These are phyloP conservation scores for Picea glauca DNA, from an alignment of 75 land plant genomes.

Conservation along the genomic window DNA sequence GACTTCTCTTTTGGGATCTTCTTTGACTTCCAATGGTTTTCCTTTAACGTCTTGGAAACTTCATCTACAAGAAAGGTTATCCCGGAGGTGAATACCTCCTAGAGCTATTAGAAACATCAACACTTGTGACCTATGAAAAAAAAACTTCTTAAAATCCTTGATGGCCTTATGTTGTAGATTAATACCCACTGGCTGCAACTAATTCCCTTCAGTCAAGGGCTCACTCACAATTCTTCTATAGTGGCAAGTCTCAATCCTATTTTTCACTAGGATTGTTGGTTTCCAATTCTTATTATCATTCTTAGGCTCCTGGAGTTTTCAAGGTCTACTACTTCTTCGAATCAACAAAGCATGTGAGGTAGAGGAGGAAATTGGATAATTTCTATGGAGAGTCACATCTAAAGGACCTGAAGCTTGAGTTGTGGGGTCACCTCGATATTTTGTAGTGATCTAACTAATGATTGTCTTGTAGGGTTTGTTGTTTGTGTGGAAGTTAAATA, in stretches of 20 bases:
- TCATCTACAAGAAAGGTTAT: too few relatives aligned
- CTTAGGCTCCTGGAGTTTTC: background rate
- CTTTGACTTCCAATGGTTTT: too few relatives aligned
- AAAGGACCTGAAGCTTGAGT: too few relatives aligned
- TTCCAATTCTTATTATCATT: background rate
- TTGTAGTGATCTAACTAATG: too few relatives aligned
- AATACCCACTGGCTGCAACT: background rate
- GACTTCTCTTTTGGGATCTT: too few relatives aligned
- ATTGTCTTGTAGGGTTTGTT: conserved; percentile 98
- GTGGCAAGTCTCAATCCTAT: background rate
- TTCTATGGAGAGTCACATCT: conserved; percentile 89
- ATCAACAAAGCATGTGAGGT: too few relatives aligned
- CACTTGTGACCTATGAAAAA: background rate
- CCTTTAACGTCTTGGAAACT: too few relatives aligned
- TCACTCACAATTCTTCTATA: background rate
- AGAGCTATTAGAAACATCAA: too few relatives aligned
- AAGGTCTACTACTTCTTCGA: background rate
- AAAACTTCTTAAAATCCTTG: conserved; percentile 14
- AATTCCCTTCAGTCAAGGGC: conserved; percentile 11
- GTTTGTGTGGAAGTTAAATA: conserved; percentile 82
- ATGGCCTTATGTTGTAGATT: conserved; percentile 17
- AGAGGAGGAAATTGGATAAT: conserved; percentile 14
- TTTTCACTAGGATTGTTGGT: too few relatives aligned
- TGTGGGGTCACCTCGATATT: too few relatives aligned
- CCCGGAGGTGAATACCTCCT: too few relatives aligned